phyloP scores from a whole-genome alignment of 1,284 basidiomycete genomes.

The Leccinum subspadiceum region DNA sequence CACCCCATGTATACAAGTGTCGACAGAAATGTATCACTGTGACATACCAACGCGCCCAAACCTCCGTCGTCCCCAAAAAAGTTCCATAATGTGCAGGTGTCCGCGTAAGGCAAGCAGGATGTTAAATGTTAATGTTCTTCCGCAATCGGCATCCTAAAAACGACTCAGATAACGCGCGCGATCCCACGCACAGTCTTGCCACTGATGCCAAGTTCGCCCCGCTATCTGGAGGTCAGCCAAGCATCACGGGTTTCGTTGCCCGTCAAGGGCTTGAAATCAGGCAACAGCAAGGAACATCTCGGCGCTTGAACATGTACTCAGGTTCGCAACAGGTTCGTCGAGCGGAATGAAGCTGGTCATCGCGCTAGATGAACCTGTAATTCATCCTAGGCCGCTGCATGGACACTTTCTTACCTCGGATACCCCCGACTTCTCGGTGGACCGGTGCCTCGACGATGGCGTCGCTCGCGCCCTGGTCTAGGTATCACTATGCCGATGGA shows the following conservation, averaged over 20 bases:
- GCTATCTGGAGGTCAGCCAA: not conserved
- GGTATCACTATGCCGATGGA: too few species aligned
- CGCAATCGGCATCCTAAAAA: constrained; percentile 26
- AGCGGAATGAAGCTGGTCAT: not conserved
- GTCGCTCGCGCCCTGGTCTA: too few species aligned
- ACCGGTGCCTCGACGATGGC: not conserved
- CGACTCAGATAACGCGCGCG: constrained; percentile 21
- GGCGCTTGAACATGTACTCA: constrained; percentile 33
- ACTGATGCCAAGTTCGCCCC: constrained; percentile 35
- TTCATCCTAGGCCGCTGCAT: not conserved
- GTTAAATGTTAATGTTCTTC: not conserved
- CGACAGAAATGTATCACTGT: not conserved
- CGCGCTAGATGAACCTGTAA: not conserved
- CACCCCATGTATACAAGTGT: not conserved
- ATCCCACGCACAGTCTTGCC: constrained; percentile 47
- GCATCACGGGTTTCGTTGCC: constrained; percentile 29
- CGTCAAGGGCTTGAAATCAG: constrained; percentile 31
- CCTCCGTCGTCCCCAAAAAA: not conserved
- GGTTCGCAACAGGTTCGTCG: not conserved
- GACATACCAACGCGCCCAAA: not conserved
- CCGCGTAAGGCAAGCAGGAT: too few species aligned
- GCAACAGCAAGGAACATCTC: constrained; percentile 48
- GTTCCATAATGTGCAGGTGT: not conserved
- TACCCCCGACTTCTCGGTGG: not conserved
- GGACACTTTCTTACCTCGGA: not conserved